phyloP scores from a whole-genome alignment of 2,329 filamentous ascomycete species.

The Grosmannia serpens region DNA sequence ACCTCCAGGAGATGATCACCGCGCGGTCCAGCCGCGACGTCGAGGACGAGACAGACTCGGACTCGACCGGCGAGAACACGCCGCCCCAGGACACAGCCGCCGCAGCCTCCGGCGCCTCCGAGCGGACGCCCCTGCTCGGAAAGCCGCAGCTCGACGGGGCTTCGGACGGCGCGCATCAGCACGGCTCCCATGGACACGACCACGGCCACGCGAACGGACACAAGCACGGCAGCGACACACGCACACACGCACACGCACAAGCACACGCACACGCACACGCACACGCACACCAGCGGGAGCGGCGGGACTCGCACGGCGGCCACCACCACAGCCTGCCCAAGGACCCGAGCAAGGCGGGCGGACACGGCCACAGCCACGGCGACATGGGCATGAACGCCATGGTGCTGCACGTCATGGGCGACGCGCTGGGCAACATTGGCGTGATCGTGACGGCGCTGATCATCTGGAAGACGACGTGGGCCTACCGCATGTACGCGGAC shows the following conservation, averaged over 20 bases:
- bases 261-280: conserved; percentile 17
- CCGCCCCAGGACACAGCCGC: not conserved
- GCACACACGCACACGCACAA: conserved; percentile 15
- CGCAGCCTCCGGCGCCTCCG: conserved; percentile 15
- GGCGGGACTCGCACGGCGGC: conserved; percentile 49
- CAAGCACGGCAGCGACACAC: conserved; percentile 14
- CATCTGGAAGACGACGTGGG: conserved; percentile 82
- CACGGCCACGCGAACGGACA: conserved; percentile 17
- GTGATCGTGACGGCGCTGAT: conserved; percentile 73
- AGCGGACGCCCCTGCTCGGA: conserved; percentile 26
- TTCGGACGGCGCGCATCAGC: not conserved
- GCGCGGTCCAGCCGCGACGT: conserved; percentile 53
- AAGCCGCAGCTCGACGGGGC: conserved; percentile 13
- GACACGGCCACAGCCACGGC: conserved; percentile 64
- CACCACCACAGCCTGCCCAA: conserved; percentile 74
- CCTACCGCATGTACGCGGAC: conserved; percentile 78
- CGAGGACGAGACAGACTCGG: conserved; percentile 34
- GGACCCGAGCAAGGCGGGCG: conserved; percentile 52
- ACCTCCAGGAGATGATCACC: conserved; percentile 68
- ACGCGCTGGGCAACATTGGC: conserved; percentile 76
- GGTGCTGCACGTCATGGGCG: conserved; percentile 65
- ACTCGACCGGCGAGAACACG: conserved; percentile 24
- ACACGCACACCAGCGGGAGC: conserved; percentile 19
- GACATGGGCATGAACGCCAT: conserved; percentile 95
- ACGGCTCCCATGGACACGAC: not conserved